A percentile compares a stretch with the other conserved stretches of the same genome.
Evolutionary conservation across 148 eudicot species (phyloP).

Genomic region (Rhododendron ovatum): DNA sequence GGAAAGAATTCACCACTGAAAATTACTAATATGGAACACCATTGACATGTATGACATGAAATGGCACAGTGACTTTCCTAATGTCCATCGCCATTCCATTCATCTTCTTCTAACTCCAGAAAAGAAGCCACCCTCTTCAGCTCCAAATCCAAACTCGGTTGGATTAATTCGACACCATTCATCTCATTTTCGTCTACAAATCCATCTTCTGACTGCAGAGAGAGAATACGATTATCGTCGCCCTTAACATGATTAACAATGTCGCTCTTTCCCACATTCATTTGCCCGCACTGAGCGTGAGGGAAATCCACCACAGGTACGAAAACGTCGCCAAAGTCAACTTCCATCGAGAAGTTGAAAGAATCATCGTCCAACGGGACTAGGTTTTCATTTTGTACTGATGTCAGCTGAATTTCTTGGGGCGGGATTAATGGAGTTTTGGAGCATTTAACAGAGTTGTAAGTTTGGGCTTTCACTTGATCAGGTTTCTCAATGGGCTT

Average conservation of each 20-base stretch:
- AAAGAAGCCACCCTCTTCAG: constrained; percentile 3
- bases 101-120: not conserved
- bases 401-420: not conserved
- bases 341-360: not conserved
- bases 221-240: not conserved
- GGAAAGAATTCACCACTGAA: too few species aligned
- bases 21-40: too few species aligned
- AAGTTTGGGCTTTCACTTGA: not conserved
- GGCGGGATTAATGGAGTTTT: not conserved
- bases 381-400: not conserved
- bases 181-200: not conserved
- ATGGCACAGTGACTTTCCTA: not conserved
- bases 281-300: not conserved
- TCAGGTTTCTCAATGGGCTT: not conserved
- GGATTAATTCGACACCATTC: not conserved
- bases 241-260: not conserved
- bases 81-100: not conserved
- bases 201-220: not conserved
- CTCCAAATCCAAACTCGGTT: not conserved
- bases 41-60: not conserved
- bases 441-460: not conserved
- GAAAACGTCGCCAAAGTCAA: not conserved
- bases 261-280: not conserved
- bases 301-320: not conserved
- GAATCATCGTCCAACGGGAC: not conserved